Evolutionary conservation across 2,329 filamentous ascomycete species (phyloP), one percentile per base, ranked within the genome.

Genomic region (Epichloe festucae): DNA sequence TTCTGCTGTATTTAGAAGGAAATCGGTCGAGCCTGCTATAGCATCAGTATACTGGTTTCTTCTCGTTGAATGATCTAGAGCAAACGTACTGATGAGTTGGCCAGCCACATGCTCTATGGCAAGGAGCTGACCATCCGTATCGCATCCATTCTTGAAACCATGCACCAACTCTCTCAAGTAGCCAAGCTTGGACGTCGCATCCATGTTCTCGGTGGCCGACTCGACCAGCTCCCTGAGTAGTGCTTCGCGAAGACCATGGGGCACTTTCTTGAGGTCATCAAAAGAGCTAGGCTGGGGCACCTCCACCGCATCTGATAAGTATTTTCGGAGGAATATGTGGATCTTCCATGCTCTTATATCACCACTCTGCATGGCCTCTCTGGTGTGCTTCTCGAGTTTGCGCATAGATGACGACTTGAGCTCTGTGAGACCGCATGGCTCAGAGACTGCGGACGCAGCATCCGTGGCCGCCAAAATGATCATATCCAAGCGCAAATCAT

Each of bases 291-390:
- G 67, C 3, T 63, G 63, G 7, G 67, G 54, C 0, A 62, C 60
- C 6, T 64, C 59, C 17, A 71, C 52, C 1, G 61, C 55, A 4
- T 62, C 55, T 0, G 64, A 58, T 21, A 73, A 63, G 48, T 70
- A 63, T 4, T 60, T 68, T 5, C 64, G 64, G 8, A 77, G 57
- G 50, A 77, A 73, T 3, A 64, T 68, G 50, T 70, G 67, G 31
- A 75, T 56, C 55, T 70, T 70, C 74, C 75, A 77, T 5, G 71
- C 73, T 34, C 63, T 60, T 14, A 71, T 35, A 31, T 70, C 63
- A 1, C 68, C 69, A 4, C 59, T 54, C 5, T 59, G 45, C 59
- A 72, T 67, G 1, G 64, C 62, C 21, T 63, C 52, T 34, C 57
- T 58, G 47, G 65, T 68, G 46, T 62, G 56, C 52, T 66, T 65